These are phyloP conservation scores for Aspergillus caelatus DNA, from an alignment of 2,329 filamentous ascomycete species.

Conservation along the genomic window DNA sequence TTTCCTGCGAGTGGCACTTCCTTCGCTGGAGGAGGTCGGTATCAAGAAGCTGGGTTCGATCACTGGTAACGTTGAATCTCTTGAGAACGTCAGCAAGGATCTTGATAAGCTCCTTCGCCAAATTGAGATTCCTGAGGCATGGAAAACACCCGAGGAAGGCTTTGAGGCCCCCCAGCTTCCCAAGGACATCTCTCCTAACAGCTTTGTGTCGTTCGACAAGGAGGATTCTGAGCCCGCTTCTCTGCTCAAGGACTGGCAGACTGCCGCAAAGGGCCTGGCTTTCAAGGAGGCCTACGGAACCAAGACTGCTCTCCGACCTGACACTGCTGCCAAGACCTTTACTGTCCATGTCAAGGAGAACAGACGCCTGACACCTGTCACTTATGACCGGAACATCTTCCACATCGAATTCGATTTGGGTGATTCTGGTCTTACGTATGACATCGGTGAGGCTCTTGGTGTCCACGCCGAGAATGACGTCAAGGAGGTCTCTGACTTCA, in stretches of 20 bases:
- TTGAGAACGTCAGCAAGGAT: constrained; percentile 62
- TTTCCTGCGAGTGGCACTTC: constrained; percentile 77
- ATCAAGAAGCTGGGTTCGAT: constrained; percentile 68
- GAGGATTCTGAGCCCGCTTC: constrained; percentile 68
- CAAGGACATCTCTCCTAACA: constrained; percentile 71
- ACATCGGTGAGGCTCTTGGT: constrained; percentile 95
- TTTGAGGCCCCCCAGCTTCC: constrained; percentile 52
- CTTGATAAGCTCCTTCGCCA: constrained; percentile 71
- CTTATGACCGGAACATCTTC: constrained; percentile 99
- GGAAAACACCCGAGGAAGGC: constrained; percentile 68
- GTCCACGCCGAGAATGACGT: constrained; percentile 95
- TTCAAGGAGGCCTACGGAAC: constrained; percentile 96
- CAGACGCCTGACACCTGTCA: constrained; percentile 81
- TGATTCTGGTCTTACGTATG: constrained; percentile 86
- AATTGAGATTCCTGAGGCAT: constrained; percentile 76
- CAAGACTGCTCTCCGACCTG: constrained; percentile 73
- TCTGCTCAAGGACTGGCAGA: constrained; percentile 75
- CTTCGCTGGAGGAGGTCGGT: constrained; percentile 64
- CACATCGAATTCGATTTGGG: constrained; percentile 99
- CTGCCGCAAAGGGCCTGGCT: constrained; percentile 79
- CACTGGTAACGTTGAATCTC: constrained; percentile 61
- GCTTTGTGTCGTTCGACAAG: constrained; percentile 81
- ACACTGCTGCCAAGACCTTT: constrained; percentile 81
- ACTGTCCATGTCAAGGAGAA: constrained; percentile 94
- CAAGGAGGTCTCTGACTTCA: constrained; percentile 77